Evolutionary conservation across 352 stramenopile species (phyloP).

Genomic region (Phytophthora pseudosyringae): DNA sequence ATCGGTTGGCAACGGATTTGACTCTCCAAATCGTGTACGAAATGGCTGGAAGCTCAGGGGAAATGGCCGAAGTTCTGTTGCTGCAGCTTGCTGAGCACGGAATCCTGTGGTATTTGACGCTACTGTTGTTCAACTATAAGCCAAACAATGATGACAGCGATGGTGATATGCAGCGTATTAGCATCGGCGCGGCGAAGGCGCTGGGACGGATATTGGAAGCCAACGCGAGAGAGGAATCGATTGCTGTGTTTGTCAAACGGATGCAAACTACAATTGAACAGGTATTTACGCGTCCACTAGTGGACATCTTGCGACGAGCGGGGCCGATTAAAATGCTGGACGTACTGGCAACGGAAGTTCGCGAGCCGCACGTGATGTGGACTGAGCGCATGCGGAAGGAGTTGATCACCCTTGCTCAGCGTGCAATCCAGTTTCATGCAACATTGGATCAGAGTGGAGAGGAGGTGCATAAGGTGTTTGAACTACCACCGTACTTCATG

Average conservation of each 20-base stretch:
- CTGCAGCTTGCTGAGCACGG: conserved; percentile 84
- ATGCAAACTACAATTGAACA: conserved; percentile 89
- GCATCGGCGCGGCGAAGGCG: conserved; percentile 74
- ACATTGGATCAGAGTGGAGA: conserved; percentile 58
- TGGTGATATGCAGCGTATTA: conserved; percentile 66
- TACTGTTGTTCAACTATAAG: conserved; percentile 79
- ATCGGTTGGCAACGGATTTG: conserved; percentile 72
- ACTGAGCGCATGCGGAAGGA: conserved; percentile 85
- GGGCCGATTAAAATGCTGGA: conserved; percentile 74
- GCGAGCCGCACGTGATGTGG: conserved; percentile 89
- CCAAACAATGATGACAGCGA: conserved; percentile 38
- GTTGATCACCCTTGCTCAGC: conserved; percentile 66
- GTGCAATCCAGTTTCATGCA: conserved; percentile 77
- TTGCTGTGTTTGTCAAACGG: conserved; percentile 75
- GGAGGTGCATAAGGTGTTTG: conserved; percentile 77
- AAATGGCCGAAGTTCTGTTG: conserved; percentile 85
- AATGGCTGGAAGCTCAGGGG: conserved; percentile 78
- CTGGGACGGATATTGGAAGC: conserved; percentile 74
- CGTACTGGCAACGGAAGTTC: conserved; percentile 74
- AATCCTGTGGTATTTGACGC: conserved; percentile 83
- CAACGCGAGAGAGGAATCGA: conserved; percentile 73
- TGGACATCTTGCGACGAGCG: conserved; percentile 71
- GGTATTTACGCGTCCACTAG: conserved; percentile 79
- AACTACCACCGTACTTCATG: conserved; percentile 77
- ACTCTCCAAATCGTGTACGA: conserved; percentile 85